phyloP scores from a whole-genome alignment of 1,139 yeast genomes.

The Diutina siamensis region DNA sequence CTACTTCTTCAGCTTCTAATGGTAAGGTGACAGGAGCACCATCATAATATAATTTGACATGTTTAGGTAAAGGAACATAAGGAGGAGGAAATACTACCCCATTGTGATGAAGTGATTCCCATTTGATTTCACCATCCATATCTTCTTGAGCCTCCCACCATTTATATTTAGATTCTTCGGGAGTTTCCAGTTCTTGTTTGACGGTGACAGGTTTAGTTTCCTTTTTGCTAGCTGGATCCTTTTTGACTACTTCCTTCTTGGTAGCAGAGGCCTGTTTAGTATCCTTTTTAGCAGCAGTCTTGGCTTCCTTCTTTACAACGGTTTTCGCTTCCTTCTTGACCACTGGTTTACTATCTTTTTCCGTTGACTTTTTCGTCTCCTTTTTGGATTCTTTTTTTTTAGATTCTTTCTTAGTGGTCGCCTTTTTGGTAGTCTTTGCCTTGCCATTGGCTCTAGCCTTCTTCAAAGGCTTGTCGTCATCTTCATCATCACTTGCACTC shows the following conservation, averaged over 20 bases:
- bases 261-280: conserved; percentile 6
- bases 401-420: not conserved
- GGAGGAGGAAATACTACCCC: conserved; percentile 94
- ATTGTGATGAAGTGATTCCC: conserved; percentile 78
- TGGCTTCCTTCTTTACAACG: not conserved
- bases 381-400: conserved; percentile 2
- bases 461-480: not conserved
- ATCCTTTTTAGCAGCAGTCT: not conserved
- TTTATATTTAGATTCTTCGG: conserved; percentile 52
- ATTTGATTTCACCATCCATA: conserved; percentile 61
- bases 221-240: conserved; percentile 7
- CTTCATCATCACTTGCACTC: not conserved
- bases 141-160: conserved; percentile 79
- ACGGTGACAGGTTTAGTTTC: not conserved
- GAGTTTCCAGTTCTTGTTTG: conserved; percentile 20
- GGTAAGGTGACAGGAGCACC: conserved; percentile 68
- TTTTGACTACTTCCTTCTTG: conserved; percentile 6
- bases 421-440: not conserved
- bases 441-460: not conserved
- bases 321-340: conserved; percentile 4
- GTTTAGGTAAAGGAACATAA: conserved; percentile 77
- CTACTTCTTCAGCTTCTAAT: conserved; percentile 85
- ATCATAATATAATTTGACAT: conserved; percentile 65
- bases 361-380: not conserved
- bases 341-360: not conserved